Evolutionary conservation across 306 rosid species (phyloP).

Genomic region (Rubus parviflorus): DNA sequence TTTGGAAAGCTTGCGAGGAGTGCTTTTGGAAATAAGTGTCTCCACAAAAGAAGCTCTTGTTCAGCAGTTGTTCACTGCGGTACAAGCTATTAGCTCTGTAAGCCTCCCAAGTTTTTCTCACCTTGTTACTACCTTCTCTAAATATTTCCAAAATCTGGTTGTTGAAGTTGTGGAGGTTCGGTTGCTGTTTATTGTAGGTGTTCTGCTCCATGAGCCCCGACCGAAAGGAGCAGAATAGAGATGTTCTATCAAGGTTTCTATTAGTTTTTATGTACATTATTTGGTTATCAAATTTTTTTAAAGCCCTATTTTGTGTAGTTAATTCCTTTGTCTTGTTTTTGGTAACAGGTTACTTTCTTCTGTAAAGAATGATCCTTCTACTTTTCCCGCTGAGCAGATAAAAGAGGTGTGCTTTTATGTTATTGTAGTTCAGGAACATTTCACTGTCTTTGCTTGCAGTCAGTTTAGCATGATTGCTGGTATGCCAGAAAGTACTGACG

Average conservation of each 20-base stretch:
- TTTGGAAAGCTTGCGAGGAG: slow-evolving; percentile 44
- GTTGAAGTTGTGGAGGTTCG: slow-evolving; percentile 8
- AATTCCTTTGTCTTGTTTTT: slow-evolving; percentile 29
- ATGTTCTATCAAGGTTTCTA: slow-evolving; percentile 53
- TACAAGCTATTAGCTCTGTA: slow-evolving; percentile 62
- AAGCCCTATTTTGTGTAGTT: slow-evolving; percentile 25
- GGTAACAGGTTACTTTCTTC: slow-evolving; percentile 61
- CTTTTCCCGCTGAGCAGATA: slow-evolving; percentile 53
- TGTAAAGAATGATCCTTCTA: slow-evolving; percentile 44
- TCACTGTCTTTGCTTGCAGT: slow-evolving; percentile 11
- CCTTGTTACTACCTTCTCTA: neutral
- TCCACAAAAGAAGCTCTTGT: slow-evolving; percentile 51
- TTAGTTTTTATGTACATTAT: neutral
- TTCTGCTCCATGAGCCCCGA: slow-evolving; percentile 50
- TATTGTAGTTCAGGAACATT: slow-evolving; percentile 14
- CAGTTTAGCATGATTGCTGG: slow-evolving; percentile 19
- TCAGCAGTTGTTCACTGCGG: slow-evolving; percentile 43
- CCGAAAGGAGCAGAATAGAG: slow-evolving; percentile 51
- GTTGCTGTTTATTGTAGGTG: slow-evolving; percentile 49
- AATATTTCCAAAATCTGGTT: slow-evolving; percentile 2
- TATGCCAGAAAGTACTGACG: slow-evolving; percentile 33
- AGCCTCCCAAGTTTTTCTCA: slow-evolving; percentile 29
- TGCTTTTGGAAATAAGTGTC: slow-evolving; percentile 32
- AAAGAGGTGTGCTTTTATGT: slow-evolving; percentile 61
- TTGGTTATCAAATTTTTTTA: slow-evolving; percentile 7